These are phyloP conservation scores for Pholiota adiposa DNA, from an alignment of 1,284 basidiomycete species.

Conservation along the genomic window DNA sequence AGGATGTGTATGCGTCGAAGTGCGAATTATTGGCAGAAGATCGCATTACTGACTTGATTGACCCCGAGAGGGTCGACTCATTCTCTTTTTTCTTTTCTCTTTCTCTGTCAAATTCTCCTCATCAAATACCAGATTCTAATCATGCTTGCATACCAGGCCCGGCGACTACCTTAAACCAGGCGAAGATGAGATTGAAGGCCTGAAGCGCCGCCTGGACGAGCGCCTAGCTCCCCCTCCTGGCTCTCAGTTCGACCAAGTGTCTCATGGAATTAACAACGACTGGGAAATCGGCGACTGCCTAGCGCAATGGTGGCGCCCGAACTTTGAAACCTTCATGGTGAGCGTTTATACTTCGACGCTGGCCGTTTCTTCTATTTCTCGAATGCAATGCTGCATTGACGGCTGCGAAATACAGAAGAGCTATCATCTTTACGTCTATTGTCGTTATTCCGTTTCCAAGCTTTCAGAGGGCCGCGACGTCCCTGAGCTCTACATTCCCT, in stretches of 20 bases:
- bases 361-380: slow-evolving; percentile 4
- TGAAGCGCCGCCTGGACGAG: slow-evolving; percentile 87
- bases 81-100: background rate
- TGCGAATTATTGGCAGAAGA: background rate
- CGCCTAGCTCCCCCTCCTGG: slow-evolving; percentile 78
- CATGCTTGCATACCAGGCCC: slow-evolving; percentile 57
- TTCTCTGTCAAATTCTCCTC: background rate
- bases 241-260: slow-evolving; percentile 64
- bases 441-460: background rate
- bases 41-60: too few relatives aligned
- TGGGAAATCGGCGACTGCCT: slow-evolving; percentile 97
- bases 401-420: too few relatives aligned
- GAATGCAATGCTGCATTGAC: background rate
- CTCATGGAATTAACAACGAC: slow-evolving; percentile 79
- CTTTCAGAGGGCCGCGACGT: background rate
- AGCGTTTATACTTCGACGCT: slow-evolving; percentile 29
- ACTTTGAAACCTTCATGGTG: slow-evolving; percentile 98
- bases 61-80: background rate
- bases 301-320: slow-evolving; percentile 97
- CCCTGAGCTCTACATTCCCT: background rate
- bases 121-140: background rate
- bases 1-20: background rate
- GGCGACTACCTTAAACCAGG: slow-evolving; percentile 98
- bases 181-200: slow-evolving; percentile 90
- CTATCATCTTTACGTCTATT: background rate